Conservation (phyloP, 169 alveolate species). For the Miamiensis avidus region DNA sequence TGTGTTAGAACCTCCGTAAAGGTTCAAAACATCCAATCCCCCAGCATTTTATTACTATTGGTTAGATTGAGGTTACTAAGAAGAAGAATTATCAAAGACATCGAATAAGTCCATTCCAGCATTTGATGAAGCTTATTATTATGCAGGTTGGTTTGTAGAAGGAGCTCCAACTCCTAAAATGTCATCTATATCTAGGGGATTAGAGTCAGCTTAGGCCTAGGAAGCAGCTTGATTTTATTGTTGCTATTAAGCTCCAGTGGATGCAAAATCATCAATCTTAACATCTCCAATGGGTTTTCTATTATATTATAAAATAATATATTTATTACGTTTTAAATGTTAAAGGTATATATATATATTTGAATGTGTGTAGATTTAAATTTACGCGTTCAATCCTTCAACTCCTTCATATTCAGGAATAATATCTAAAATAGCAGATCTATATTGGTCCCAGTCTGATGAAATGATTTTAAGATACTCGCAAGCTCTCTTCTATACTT, state of each 20-base stretch:
- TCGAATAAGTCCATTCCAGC: not conserved
- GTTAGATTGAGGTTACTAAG: not conserved
- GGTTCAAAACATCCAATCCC: slow-evolving; percentile 26
- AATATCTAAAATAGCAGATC: slow-evolving; percentile 58
- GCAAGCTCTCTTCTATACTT: slow-evolving; percentile 66
- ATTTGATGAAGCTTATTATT: not conserved
- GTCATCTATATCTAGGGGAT: slow-evolving; percentile 12
- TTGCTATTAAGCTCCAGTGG: slow-evolving; percentile 11
- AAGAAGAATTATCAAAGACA: not conserved
- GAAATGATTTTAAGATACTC: slow-evolving; percentile 61
- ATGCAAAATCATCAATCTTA: slow-evolving; percentile 37
- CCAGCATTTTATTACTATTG: not conserved
- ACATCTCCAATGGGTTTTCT: slow-evolving; percentile 46
- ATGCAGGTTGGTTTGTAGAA: not conserved
- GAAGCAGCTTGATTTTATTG: not conserved
- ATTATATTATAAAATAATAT: no score
- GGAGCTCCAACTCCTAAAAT: not conserved
- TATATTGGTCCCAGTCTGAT: slow-evolving; percentile 55
- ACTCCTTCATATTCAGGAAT: slow-evolving; percentile 46
- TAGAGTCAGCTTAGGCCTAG: not conserved
- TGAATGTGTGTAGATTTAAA: no score
- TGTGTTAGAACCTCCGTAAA: slow-evolving; percentile 10
- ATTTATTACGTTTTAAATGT: no score
- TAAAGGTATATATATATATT: no score
- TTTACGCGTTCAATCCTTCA: not conserved